Percentiles rank a stretch among this genome's conserved stretches.
Evolutionary conservation across 768 basidiomycete genomes (phyloP).

Genomic region (Phylloporus rhodoxanthus): DNA sequence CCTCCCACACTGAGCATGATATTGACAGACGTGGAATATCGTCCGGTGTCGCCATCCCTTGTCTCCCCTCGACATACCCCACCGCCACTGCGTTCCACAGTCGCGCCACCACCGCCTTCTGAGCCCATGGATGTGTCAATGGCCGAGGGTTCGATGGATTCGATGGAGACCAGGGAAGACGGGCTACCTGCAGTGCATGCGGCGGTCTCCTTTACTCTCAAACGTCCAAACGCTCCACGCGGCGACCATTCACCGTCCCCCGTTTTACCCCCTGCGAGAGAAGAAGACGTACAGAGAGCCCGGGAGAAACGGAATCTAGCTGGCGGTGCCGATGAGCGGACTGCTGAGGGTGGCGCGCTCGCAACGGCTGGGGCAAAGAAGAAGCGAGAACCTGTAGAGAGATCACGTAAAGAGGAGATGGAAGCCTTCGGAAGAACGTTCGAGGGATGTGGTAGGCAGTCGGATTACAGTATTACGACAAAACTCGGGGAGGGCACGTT

Average conservation of each 20-base stretch:
- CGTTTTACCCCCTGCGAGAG: conserved; percentile 29
- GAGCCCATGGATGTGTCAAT: conserved; percentile 32
- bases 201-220: conserved; percentile 38
- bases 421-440: conserved; percentile 64
- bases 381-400: conserved; percentile 41
- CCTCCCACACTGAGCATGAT: conserved; percentile 1
- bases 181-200: conserved; percentile 34
- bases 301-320: conserved; percentile 20
- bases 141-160: conserved; percentile 3
- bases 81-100: conserved; percentile 21
- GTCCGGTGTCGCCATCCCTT: conserved; percentile 19
- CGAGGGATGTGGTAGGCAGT: conserved; percentile 62
- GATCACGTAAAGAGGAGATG: conserved; percentile 60
- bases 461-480: conserved; percentile 73
- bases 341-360: conserved; percentile 1
- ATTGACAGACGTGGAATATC: conserved; percentile 15
- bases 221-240: conserved; percentile 43
- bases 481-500: conserved; percentile 98
- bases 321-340: conserved; percentile 3
- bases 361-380: conserved; percentile 14
- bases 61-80: conserved; percentile 21
- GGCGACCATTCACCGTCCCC: conserved; percentile 43
- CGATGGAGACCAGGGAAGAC: conserved; percentile 20
- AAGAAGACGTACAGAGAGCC: conserved; percentile 22
- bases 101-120: conserved; percentile 28